phyloP scores from a whole-genome alignment of 805 yeast genomes.

The Isabelozyma heimii region DNA sequence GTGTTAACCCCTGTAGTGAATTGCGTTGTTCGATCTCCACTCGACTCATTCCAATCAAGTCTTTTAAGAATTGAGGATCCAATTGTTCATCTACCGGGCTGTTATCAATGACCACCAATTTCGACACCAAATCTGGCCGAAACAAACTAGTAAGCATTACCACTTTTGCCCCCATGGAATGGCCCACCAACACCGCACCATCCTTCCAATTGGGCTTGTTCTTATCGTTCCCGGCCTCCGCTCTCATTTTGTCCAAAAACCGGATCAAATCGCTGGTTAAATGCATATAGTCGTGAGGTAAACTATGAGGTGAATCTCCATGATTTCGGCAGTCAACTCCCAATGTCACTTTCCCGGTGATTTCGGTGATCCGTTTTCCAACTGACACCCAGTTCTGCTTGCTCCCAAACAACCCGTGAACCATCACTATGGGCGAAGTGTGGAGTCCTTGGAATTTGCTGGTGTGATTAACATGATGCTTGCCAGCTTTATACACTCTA shows the following conservation, averaged over 20 bases:
- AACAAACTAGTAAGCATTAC: slow-evolving; percentile 45
- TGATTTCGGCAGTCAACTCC: slow-evolving; percentile 57
- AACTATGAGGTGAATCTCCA: slow-evolving; percentile 45
- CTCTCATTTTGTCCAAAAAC: slow-evolving; percentile 22
- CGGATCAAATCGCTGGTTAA: slow-evolving; percentile 42
- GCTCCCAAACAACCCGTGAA: slow-evolving; percentile 59
- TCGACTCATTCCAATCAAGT: slow-evolving; percentile 38
- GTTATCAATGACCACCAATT: slow-evolving; percentile 49
- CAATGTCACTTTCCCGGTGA: slow-evolving; percentile 30
- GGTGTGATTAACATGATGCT: not conserved
- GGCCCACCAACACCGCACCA: slow-evolving; percentile 39
- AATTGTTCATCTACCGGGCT: slow-evolving; percentile 40
- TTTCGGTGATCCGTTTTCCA: slow-evolving; percentile 30
- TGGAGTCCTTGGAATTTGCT: not conserved
- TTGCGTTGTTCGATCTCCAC: slow-evolving; percentile 23
- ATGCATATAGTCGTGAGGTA: slow-evolving; percentile 43
- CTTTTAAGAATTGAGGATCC: slow-evolving; percentile 29
- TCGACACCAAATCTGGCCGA: slow-evolving; percentile 37
- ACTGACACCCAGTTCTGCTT: slow-evolving; percentile 40
- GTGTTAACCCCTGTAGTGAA: not conserved
- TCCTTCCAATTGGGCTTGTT: slow-evolving; percentile 7
- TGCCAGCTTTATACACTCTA: not conserved
- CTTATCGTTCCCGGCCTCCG: not conserved
- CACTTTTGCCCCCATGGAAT: slow-evolving; percentile 62
- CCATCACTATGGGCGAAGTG: slow-evolving; percentile 38